A percentile compares a stretch with the other conserved stretches of the same genome.
Evolutionary conservation across 2,329 filamentous ascomycete genomes (phyloP).

Genomic region (Lecanicillium sp.): DNA sequence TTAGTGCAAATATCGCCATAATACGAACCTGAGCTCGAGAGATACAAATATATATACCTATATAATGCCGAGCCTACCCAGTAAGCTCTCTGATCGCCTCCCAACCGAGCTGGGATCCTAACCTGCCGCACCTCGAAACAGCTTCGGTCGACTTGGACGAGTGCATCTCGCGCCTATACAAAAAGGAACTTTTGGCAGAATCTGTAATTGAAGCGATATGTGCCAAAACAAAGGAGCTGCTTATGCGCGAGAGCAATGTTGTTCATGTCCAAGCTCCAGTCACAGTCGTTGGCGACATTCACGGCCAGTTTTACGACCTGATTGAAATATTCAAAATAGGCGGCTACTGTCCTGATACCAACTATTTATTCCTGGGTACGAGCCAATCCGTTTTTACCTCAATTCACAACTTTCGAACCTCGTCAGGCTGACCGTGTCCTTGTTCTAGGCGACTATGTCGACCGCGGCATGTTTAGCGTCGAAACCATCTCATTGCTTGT

Average conservation of each 20-base stretch:
- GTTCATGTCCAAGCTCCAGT: conserved; percentile 94
- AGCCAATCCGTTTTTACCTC: not conserved
- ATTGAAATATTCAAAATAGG: conserved; percentile 99
- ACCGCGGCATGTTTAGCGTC: conserved; percentile 97
- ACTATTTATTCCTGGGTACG: conserved; percentile 98
- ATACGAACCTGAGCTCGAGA: too few species aligned
- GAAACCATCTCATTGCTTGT: conserved; percentile 96
- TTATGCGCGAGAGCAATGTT: conserved; percentile 99
- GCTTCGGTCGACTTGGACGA: conserved; percentile 97
- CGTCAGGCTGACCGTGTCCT: conserved; percentile 13
- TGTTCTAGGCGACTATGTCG: conserved; percentile 81
- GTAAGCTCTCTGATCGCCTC: conserved; percentile 26
- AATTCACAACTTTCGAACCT: too few species aligned
- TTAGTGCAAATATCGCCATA: too few species aligned
- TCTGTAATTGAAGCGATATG: conserved; percentile 99
- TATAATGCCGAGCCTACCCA: conserved; percentile 49
- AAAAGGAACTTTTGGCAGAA: conserved; percentile 93
- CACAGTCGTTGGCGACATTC: conserved; percentile 96
- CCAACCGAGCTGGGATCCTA: not conserved
- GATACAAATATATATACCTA: too few species aligned
- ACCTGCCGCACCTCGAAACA: conserved; percentile 27
- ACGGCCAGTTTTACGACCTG: conserved; percentile 96
- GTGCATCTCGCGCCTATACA: conserved; percentile 94
- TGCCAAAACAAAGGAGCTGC: conserved; percentile 94
- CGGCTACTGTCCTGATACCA: conserved; percentile 94